These are phyloP conservation scores for Osmanthus fragrans DNA, from an alignment of 257 asterid species.

Conservation along the genomic window DNA sequence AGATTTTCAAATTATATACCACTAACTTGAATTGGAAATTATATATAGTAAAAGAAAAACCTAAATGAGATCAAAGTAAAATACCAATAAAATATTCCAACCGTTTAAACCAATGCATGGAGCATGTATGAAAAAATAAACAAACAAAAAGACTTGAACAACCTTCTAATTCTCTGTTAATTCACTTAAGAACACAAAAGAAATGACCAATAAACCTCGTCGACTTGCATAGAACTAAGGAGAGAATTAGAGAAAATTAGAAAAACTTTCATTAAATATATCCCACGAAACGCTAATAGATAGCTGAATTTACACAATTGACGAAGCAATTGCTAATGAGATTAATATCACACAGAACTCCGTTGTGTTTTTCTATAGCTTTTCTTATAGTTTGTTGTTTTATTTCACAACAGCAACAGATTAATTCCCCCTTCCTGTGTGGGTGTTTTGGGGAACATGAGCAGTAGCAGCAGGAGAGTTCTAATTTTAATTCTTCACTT, in stretches of 20 bases:
- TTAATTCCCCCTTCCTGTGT: background rate
- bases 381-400: background rate
- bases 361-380: background rate
- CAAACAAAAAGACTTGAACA: background rate
- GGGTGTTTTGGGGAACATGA: background rate
- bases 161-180: background rate
- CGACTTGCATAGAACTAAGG: background rate
- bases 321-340: background rate
- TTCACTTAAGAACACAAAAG: background rate
- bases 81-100: background rate
- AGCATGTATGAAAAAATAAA: background rate
- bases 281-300: background rate
- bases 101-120: background rate
- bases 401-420: slow-evolving; percentile 1
- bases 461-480: slow-evolving; percentile 3
- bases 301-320: background rate
- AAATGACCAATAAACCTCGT: background rate
- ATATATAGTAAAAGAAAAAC: background rate
- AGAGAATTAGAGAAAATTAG: background rate
- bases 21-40: background rate
- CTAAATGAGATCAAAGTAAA: background rate
- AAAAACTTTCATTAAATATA: background rate
- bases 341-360: background rate
- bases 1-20: background rate
- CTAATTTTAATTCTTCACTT: background rate